phyloP scores from a whole-genome alignment of 306 rosid genomes.

The Vicia faba region DNA sequence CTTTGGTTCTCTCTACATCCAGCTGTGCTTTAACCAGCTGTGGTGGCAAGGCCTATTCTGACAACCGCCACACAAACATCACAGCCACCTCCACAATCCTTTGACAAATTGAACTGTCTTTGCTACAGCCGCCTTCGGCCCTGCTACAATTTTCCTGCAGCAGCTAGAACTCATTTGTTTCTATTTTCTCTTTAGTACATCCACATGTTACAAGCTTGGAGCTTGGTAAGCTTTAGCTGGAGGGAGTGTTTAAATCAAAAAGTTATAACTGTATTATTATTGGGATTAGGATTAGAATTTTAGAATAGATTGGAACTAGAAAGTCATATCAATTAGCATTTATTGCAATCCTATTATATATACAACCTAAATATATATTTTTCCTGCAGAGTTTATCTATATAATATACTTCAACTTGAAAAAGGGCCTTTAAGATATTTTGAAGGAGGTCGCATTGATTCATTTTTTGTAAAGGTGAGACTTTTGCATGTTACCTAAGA shows the following conservation, averaged over 20 bases:
- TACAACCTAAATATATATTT: background rate
- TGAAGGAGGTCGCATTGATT: slow-evolving; percentile 73
- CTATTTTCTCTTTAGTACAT: background rate
- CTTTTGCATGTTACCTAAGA: background rate
- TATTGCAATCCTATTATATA: background rate
- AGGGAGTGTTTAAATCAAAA: background rate
- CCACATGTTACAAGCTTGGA: background rate
- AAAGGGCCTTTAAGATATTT: slow-evolving; percentile 79
- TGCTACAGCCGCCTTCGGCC: background rate
- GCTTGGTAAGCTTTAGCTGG: background rate
- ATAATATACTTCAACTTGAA: slow-evolving; percentile 74
- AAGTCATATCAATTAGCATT: background rate
- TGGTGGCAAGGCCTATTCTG: background rate
- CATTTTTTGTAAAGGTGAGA: slow-evolving; percentile 90
- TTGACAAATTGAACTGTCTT: background rate
- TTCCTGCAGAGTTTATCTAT: slow-evolving; percentile 72
- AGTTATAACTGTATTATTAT: background rate
- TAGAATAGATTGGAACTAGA: background rate
- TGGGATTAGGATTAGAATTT: background rate
- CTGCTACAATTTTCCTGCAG: background rate
- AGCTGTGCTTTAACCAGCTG: background rate
- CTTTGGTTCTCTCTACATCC: background rate
- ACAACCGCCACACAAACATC: background rate
- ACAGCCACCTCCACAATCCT: background rate
- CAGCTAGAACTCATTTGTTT: background rate